phyloP scores from a whole-genome alignment of 805 yeast species.

The Wickerhamiella kazuoi region DNA sequence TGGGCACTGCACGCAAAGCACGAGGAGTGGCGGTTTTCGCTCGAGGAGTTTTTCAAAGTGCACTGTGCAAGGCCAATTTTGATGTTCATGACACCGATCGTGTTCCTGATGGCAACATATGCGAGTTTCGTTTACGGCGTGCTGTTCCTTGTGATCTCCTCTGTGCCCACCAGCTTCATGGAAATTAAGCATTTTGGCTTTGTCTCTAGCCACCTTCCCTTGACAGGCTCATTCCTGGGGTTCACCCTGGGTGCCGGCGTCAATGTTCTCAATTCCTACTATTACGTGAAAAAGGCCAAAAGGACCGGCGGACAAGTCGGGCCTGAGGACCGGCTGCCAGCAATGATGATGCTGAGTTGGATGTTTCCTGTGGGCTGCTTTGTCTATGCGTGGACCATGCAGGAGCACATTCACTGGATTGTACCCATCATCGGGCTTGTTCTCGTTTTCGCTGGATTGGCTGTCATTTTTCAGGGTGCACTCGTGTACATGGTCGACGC shows the following conservation, averaged over 20 bases:
- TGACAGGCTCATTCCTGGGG: slow-evolving; percentile 21
- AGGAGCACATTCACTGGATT: slow-evolving; percentile 29
- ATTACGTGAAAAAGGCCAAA: slow-evolving; percentile 16
- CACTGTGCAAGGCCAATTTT: slow-evolving; percentile 68
- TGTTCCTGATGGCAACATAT: slow-evolving; percentile 25
- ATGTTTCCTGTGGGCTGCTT: slow-evolving; percentile 38
- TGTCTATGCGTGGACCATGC: slow-evolving; percentile 46
- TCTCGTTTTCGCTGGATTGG: slow-evolving; percentile 34
- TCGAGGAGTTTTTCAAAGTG: slow-evolving; percentile 50
- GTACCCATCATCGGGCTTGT: slow-evolving; percentile 40
- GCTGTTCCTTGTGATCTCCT: slow-evolving; percentile 26
- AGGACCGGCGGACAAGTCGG: slow-evolving; percentile 29
- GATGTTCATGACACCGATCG: slow-evolving; percentile 39
- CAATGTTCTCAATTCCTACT: slow-evolving; percentile 16
- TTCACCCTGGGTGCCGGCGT: slow-evolving; percentile 18
- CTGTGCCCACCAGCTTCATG: slow-evolving; percentile 24
- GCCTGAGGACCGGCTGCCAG: slow-evolving; percentile 43
- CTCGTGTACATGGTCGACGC: slow-evolving; percentile 47
- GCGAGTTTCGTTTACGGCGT: slow-evolving; percentile 30
- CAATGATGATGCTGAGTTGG: slow-evolving; percentile 33
- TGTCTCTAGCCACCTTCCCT: slow-evolving; percentile 19
- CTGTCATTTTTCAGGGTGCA: slow-evolving; percentile 43
- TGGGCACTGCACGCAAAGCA: slow-evolving; percentile 77
- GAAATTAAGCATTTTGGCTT: slow-evolving; percentile 19
- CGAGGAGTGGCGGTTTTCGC: slow-evolving; percentile 60